Evolutionary conservation across 176 grass and related monocot species (phyloP), one percentile per base, ranked within the genome.

Genomic region (Puya raimondii): DNA sequence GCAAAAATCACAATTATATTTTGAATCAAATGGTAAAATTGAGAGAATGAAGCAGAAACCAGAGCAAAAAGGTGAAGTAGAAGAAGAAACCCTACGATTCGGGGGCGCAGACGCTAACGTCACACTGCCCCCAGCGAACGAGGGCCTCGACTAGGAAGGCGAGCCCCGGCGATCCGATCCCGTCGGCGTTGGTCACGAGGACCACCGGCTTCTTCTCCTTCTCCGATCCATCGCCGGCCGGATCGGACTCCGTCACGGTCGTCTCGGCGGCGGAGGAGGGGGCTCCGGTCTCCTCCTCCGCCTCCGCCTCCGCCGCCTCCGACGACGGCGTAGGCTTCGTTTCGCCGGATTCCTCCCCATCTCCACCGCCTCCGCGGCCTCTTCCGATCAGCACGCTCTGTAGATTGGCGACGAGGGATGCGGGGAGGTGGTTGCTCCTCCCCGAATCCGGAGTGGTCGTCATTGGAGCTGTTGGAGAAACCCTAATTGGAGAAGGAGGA

Each of bases 81-180:
- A 47, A 11, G 59, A 8, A 9, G 20, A 27, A n/a, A 23, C 5
- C 47, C 16, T 76, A 88, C 85, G 82, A 96, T 72, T 96, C 88
- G 27, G 88, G 85, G 56, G 87, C 79, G 77, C 80, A 85, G 12
- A 96, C 87, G 56, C 88, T 76, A 49, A 91, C 82, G 58, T 91
- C 78, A 72, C 75, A 96, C 23, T 81, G 74, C 68, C 77, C 80
- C 74, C 72, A 59, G 57, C 69, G 69, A 12, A 88, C 86, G 65
- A 96, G 88, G 17, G 82, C 71, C 51, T 83, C 85, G 47, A 91
- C 91, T 57, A 85, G 82, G 17, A 79, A 73, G 29, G 83, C 51
- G 68, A 88, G 87, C 49, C 84, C 79, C 52, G 70, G 64, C 12
- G 87, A 88, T 71, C 49, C 65, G 80, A 91, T 96, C 76, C 88